A percentile compares a stretch with the other conserved stretches of the same genome.
Evolutionary conservation across 108 stramenopile species (phyloP).

Genomic region (Conticribra weissflogii): DNA sequence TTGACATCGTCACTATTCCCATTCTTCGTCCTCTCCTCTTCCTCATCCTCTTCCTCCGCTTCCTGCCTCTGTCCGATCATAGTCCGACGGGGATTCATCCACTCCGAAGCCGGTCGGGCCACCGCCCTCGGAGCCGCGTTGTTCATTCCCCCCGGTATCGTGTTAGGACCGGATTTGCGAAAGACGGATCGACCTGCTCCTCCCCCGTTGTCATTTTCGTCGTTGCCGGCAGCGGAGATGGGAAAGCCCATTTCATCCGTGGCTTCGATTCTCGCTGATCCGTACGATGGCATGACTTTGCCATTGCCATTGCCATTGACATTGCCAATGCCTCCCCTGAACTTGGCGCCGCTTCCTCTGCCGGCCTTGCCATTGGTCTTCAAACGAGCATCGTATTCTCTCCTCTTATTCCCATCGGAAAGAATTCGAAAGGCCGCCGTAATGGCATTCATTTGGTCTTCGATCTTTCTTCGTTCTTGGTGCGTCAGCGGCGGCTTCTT

Average conservation of each 20-base stretch:
- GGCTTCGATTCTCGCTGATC: no score
- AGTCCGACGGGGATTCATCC: no score
- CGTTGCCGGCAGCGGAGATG: neutral
- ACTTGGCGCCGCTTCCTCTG: neutral
- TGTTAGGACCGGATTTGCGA: no score
- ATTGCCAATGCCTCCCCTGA: neutral
- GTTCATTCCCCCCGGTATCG: no score
- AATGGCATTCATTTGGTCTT: slow-evolving; percentile 43
- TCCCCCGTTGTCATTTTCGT: neutral
- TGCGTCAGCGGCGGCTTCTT: neutral
- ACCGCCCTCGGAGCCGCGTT: no score
- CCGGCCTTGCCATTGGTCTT: neutral
- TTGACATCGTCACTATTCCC: no score
- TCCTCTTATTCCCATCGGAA: slow-evolving; percentile 18
- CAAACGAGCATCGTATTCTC: slow-evolving; percentile 21
- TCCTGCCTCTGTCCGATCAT: no score
- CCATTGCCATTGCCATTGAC: neutral
- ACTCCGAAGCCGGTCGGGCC: no score
- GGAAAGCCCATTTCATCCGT: slow-evolving; percentile 28
- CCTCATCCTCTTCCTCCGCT: no score
- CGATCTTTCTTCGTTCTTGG: slow-evolving; percentile 20
- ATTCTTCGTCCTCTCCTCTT: no score
- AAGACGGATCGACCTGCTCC: no score
- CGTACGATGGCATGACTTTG: neutral
- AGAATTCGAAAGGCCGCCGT: slow-evolving; percentile 37